Evolutionary conservation across 1,284 basidiomycete genomes (phyloP).

Genomic region (Kalmanozyma brasiliensis): DNA sequence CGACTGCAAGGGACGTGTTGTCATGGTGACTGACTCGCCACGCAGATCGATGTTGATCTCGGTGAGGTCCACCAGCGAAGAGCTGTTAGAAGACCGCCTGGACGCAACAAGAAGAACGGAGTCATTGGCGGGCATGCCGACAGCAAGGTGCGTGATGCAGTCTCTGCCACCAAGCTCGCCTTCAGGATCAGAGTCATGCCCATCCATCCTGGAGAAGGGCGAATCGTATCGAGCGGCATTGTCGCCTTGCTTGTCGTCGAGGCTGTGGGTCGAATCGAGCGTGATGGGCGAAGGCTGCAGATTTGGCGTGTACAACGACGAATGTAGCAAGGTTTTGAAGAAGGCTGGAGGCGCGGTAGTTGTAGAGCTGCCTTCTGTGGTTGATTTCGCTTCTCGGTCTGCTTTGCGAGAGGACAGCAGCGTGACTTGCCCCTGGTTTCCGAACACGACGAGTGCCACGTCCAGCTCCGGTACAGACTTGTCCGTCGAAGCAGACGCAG

Average conservation of each 20-base stretch:
- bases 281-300: constrained; percentile 43
- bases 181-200: neutral
- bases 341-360: neutral
- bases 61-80: constrained; percentile 23
- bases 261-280: constrained; percentile 21
- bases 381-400: constrained; percentile 8
- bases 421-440: constrained; percentile 33
- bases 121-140: constrained; percentile 44
- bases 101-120: constrained; percentile 32
- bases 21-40: constrained; percentile 33
- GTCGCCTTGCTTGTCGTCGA: constrained; percentile 3
- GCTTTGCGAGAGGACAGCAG: constrained; percentile 28
- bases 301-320: constrained; percentile 28
- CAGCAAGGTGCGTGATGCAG: constrained; percentile 32
- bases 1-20: constrained; percentile 38
- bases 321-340: constrained; percentile 29
- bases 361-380: neutral
- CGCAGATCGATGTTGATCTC: constrained; percentile 37
- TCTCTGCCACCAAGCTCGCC: neutral
- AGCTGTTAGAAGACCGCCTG: constrained; percentile 8
- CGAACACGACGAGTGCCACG: constrained; percentile 38
- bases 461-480: constrained; percentile 24
- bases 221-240: constrained; percentile 3
- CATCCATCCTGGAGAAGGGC: constrained; percentile 2
- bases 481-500: constrained; percentile 6